Evolutionary conservation across 1,284 basidiomycete species (phyloP), one percentile per base, ranked within the genome.

Genomic region (Moesziomyces sp.): DNA sequence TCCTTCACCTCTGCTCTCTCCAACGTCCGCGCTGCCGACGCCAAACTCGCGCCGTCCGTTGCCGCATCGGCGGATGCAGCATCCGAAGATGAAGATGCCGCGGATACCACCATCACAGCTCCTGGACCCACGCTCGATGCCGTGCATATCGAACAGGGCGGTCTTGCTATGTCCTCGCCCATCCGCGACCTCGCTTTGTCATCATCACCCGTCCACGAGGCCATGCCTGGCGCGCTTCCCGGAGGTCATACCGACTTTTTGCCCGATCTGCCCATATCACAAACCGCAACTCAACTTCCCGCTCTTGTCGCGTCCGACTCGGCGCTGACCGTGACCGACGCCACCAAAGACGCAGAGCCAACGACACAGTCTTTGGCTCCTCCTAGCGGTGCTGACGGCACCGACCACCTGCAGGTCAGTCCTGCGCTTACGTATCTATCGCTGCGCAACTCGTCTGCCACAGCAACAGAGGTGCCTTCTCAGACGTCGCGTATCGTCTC

Each of bases 1-100:
- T 77, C 76, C 6, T 79, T 79, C 53, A 46, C 68, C 18, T 79
- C 77, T 8, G 75, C 75, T 10, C 45, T 68, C 21, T 71, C 75
- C 14, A 38, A 69, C 30, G 63, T 71, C 7, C 56, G 56, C 10
- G 48, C 45, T 11, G 11, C n/a, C 9, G 51, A 70, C 19, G 19
- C 49, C 18, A 42, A 33, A 16, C 46, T 13, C n/a, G 24, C 23
- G 46, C 23, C 24, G 5, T 4, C 48, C n/a, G 21, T n/a, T 18
- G 10, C 30, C 6, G 10, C n/a, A 11, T 13, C 30, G 9, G 28
- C 21, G 18, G 47, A 23, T 4, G 3, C 49, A 10, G 49, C 5
- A 42, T n/a, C 49, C 38, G 52, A 58, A 3, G 40, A 38, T 19
- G 52, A 49, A 14, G 47, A 50, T 21, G 66, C 45, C 13, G 56